Evolutionary conservation across 2,329 filamentous ascomycete genomes (phyloP).

Genomic region (Xylariaceae sp.): DNA sequence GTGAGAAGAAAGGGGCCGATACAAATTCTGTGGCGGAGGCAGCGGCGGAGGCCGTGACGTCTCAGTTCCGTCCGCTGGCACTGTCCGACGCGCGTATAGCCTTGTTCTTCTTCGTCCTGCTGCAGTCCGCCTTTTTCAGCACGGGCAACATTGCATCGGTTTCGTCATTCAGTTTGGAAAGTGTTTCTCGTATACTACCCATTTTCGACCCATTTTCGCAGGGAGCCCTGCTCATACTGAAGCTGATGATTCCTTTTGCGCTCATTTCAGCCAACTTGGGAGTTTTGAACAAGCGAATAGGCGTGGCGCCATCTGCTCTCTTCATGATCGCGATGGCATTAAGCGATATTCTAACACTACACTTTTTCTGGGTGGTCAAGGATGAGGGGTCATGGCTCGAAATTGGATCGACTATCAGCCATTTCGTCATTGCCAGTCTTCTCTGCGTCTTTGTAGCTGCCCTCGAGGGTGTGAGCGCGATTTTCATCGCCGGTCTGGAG

Average conservation of each 20-base stretch:
- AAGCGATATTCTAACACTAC: slow-evolving; percentile 85
- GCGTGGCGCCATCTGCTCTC: slow-evolving; percentile 79
- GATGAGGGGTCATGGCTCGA: slow-evolving; percentile 97
- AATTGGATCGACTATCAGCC: slow-evolving; percentile 93
- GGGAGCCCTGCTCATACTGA: slow-evolving; percentile 78
- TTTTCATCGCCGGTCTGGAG: slow-evolving; percentile 77
- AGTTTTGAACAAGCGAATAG: slow-evolving; percentile 78
- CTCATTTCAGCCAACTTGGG: slow-evolving; percentile 92
- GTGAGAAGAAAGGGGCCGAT: slow-evolving; percentile 13
- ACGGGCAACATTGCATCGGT: slow-evolving; percentile 94
- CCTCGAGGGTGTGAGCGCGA: slow-evolving; percentile 78
- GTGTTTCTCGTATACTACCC: slow-evolving; percentile 80
- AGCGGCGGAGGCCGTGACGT: slow-evolving; percentile 12
- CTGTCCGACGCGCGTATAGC: slow-evolving; percentile 84
- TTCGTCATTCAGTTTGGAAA: slow-evolving; percentile 89
- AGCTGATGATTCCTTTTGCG: slow-evolving; percentile 89
- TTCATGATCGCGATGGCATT: slow-evolving; percentile 95
- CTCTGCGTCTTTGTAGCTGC: slow-evolving; percentile 87
- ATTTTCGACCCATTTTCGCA: slow-evolving; percentile 94
- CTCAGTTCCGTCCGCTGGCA: slow-evolving; percentile 59
- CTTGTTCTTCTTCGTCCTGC: slow-evolving; percentile 89
- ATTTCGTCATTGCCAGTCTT: slow-evolving; percentile 88
- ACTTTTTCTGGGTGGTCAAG: slow-evolving; percentile 96
- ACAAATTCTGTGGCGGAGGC: slow-evolving; percentile 13
- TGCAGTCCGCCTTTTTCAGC: slow-evolving; percentile 95